Evolutionary conservation across 2,329 filamentous ascomycete species (phyloP).

Genomic region (Hypoxylon sp.): DNA sequence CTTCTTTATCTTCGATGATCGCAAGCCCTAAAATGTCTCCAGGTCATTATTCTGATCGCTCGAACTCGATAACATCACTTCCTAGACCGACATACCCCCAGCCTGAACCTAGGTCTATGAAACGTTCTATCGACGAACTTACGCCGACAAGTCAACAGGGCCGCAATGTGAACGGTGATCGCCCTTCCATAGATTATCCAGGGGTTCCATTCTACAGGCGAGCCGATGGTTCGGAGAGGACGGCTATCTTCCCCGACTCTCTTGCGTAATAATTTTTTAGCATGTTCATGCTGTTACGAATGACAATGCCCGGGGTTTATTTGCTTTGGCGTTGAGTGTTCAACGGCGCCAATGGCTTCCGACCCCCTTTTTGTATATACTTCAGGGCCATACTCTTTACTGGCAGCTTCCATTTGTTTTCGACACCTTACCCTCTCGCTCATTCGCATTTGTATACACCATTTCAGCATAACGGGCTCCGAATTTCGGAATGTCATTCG

Average conservation of each 20-base stretch:
- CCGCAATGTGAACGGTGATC: conserved; percentile 48
- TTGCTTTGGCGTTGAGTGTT: conserved; percentile 37
- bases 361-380: conserved; percentile 37
- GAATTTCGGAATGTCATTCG: conserved; percentile 6
- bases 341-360: conserved; percentile 24
- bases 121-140: conserved; percentile 49
- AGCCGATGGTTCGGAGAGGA: conserved; percentile 45
- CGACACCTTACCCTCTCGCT: conserved; percentile 12
- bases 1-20: conserved; percentile 48
- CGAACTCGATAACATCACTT: conserved; percentile 43
- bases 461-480: conserved; percentile 30
- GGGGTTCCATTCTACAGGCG: conserved; percentile 44
- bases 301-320: conserved; percentile 31
- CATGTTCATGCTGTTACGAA: conserved; percentile 41
- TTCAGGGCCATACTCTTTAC: conserved; percentile 13
- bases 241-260: conserved; percentile 37
- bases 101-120: conserved; percentile 45
- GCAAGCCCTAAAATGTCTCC: conserved; percentile 45
- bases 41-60: conserved; percentile 43
- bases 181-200: conserved; percentile 43
- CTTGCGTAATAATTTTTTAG: conserved; percentile 35
- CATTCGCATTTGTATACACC: conserved; percentile 34
- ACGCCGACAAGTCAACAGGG: conserved; percentile 46
- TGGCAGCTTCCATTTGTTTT: conserved; percentile 27
- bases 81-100: conserved; percentile 44